Conservation (phyloP, 1,284 basidiomycete genomes). For the Leccinum glutinopallens region DNA sequence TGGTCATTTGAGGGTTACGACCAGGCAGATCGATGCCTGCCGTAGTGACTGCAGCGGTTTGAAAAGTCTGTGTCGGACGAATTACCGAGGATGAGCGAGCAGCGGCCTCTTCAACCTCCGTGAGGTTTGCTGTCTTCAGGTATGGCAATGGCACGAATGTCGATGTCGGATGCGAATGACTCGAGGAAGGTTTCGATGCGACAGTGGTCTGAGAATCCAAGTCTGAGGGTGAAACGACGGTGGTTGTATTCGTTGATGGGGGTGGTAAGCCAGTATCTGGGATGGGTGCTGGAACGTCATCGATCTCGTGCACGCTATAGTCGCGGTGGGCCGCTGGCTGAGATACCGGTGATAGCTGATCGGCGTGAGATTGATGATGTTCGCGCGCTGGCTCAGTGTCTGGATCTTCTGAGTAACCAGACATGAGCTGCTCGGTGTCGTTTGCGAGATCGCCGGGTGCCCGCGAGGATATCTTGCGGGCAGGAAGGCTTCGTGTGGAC, state of each 20-base stretch:
- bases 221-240: conserved; percentile 3
- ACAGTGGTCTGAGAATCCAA: conserved; percentile 5
- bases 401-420: conserved; percentile 5
- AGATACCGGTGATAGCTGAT: conserved; percentile 14
- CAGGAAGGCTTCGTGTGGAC: conserved; percentile 7
- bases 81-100: too few relatives aligned
- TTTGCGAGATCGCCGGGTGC: conserved; percentile 14
- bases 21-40: conserved; percentile 1
- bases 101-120: conserved; percentile 19
- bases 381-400: conserved; percentile 8
- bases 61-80: too few relatives aligned
- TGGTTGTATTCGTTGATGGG: conserved; percentile 19
- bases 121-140: conserved; percentile 33
- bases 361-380: conserved; percentile 11
- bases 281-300: conserved; percentile 55
- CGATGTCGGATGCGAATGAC: conserved; percentile 16
- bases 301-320: conserved; percentile 39
- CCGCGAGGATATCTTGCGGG: conserved; percentile 22
- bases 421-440: conserved; percentile 30
- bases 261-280: conserved; percentile 48
- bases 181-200: conserved; percentile 11
- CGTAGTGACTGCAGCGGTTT: conserved; percentile 2
- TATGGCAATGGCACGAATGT: conserved; percentile 34
- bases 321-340: conserved; percentile 23
- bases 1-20: conserved; percentile 12